Base-by-base conservation (phyloP, 1,139 yeast genomes). In the Yamadazyma kanchanaburiensis region DNA sequence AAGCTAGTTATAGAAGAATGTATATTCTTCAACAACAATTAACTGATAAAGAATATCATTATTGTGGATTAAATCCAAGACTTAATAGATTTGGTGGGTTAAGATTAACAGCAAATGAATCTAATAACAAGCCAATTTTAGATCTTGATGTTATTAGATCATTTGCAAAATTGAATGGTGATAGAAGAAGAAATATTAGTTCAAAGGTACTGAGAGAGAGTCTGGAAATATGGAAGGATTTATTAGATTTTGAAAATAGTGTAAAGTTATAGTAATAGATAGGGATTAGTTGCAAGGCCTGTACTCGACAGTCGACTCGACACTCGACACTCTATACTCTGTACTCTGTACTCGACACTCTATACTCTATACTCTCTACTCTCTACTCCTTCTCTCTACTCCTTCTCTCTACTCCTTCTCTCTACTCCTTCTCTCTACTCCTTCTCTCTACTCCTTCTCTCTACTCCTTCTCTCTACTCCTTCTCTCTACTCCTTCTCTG, bases 1-100 rank as follows among this genome's bases (percentile, higher is more conserved):
- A 91, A 51, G 59, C 77, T 2, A 68, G 77, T 11, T 91, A 87
- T 56, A 72, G 96, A 53, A 68, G 95, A 38, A 67, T 91, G 53
- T 86, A 84, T 49, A 82, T 88, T 22, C 63, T 91, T 12, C 96
- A 89, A 49, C 95, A 88, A 54, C 96, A 88, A 48, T 60, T 91
- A 32, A 73, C 75, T 15, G 96, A 89, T 38, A 80, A 80, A 41
- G 85, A 80, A 39, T 70, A 66, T 32, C 94, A 85, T 39, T 58
- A 63, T 37, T 81, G 86, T 36, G 96, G 96, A 0, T 63, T 91
- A 40, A 91, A 89, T 49, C 95, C 96, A 3, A 66, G 76, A 39
- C 61, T 79, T 59, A 83, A 83, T 48, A 61, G 89, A 29, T 60
- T 74, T 31, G 77, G 80, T 2, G 74, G 74, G n/a, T 43, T 68